Evolutionary conservation across 2,329 filamentous ascomycete genomes (phyloP).

Genomic region (Cladosporium sp.): DNA sequence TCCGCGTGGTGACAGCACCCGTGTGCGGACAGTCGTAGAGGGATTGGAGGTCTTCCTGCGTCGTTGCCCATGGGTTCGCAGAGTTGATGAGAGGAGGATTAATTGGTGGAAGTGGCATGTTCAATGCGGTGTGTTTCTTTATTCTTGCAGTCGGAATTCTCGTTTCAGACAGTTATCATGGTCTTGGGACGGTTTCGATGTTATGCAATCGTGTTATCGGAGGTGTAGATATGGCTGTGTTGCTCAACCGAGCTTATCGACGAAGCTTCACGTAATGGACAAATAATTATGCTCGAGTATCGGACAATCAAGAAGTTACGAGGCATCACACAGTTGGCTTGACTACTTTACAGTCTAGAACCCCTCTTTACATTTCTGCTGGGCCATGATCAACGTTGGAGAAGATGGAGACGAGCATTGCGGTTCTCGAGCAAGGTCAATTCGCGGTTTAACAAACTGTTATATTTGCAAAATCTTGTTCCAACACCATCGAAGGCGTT

Average conservation of each 20-base stretch:
- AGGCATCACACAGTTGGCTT: no score
- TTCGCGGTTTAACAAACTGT: no score
- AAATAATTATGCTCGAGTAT: no score
- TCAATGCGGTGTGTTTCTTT: not conserved
- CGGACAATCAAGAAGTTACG: no score
- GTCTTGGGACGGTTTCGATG: not conserved
- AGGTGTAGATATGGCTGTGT: not conserved
- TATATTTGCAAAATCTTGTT: no score
- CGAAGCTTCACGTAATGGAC: no score
- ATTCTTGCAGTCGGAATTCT: not conserved
- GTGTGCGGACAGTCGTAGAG: slow-evolving; percentile 61
- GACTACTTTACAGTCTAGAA: no score
- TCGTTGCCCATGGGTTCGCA: slow-evolving; percentile 67
- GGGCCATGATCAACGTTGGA: no score
- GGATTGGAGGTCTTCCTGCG: slow-evolving; percentile 54
- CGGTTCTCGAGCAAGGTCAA: no score
- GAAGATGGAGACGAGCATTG: no score
- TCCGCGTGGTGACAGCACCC: slow-evolving; percentile 72
- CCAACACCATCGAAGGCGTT: slow-evolving; percentile 2
- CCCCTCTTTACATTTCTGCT: no score
- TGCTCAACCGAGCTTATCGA: not conserved
- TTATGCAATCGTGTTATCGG: not conserved
- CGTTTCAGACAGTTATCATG: not conserved
- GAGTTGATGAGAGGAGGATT: slow-evolving; percentile 68
- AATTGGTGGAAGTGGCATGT: slow-evolving; percentile 46